Conservation (phyloP, 768 basidiomycete species). For the Termitomyces sp. region DNA sequence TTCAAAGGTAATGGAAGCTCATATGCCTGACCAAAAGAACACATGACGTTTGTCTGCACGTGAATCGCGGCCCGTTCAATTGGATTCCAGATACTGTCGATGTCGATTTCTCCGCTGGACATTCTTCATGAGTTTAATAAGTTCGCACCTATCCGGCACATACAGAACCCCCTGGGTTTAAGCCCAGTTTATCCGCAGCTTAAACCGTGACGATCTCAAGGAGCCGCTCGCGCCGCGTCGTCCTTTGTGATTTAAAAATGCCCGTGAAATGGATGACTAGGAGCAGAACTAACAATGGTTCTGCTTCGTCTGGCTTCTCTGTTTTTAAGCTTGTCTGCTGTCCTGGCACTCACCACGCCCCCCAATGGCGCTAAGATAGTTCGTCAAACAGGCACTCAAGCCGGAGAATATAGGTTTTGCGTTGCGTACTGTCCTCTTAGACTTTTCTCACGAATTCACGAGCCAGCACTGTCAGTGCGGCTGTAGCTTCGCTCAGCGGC, state of each 20-base stretch:
- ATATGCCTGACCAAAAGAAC: neutral
- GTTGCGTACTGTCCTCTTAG: neutral
- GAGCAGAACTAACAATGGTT: neutral
- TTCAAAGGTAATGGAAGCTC: neutral
- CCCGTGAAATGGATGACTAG: neutral
- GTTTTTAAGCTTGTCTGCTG: conserved; percentile 10
- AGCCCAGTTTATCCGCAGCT: neutral
- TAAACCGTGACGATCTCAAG: conserved; percentile 3
- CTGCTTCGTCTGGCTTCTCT: conserved; percentile 7
- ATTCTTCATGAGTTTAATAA: neutral
- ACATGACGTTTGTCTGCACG: neutral
- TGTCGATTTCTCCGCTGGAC: neutral
- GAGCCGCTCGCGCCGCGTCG: neutral
- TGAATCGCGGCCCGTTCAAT: neutral
- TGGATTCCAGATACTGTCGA: neutral
- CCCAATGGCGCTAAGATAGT: conserved; percentile 22
- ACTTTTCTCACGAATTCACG: neutral
- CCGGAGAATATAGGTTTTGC: conserved; percentile 18
- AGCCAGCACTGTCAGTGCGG: conserved; percentile 16
- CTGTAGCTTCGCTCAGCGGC: conserved; percentile 18
- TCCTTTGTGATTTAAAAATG: neutral
- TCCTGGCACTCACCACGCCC: conserved; percentile 13
- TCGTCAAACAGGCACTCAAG: conserved; percentile 16
- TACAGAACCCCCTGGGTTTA: neutral
- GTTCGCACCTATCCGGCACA: neutral